Conservation (phyloP, 306 rosid genomes). For the Oxytropis ochrocephala region DNA sequence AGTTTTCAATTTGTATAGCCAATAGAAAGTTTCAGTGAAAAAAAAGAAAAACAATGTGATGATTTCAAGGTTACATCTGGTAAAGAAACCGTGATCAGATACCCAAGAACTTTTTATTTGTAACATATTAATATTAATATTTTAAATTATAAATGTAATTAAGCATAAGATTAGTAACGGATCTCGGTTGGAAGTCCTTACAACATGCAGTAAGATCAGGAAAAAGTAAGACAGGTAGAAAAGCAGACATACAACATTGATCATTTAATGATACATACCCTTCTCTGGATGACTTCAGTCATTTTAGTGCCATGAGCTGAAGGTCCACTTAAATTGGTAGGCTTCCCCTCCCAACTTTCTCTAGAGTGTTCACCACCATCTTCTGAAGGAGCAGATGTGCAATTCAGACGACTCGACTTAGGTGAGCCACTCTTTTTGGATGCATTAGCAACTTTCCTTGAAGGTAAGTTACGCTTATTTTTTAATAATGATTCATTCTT, state of each 20-base stretch:
- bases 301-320: conserved; percentile 47
- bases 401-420: conserved; percentile 63
- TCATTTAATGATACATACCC: conserved; percentile 45
- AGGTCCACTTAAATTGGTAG: conserved; percentile 46
- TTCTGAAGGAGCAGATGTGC: conserved; percentile 50
- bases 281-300: conserved; percentile 81
- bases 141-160: background rate
- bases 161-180: background rate
- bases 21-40: background rate
- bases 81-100: conserved; percentile 7
- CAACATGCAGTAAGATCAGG: background rate
- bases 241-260: conserved; percentile 6
- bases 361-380: conserved; percentile 52
- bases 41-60: background rate
- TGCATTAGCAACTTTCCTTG: conserved; percentile 55
- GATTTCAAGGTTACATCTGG: background rate
- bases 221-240: background rate
- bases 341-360: conserved; percentile 67
- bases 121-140: background rate
- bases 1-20: background rate
- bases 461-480: conserved; percentile 52
- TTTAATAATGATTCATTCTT: conserved; percentile 57
- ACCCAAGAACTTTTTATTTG: background rate
- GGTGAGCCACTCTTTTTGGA: conserved; percentile 66
- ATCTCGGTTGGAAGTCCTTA: conserved; percentile 2